These are phyloP conservation scores for Ceratobasidium papillatum DNA, from an alignment of 1,284 basidiomycete species.

Conservation along the genomic window DNA sequence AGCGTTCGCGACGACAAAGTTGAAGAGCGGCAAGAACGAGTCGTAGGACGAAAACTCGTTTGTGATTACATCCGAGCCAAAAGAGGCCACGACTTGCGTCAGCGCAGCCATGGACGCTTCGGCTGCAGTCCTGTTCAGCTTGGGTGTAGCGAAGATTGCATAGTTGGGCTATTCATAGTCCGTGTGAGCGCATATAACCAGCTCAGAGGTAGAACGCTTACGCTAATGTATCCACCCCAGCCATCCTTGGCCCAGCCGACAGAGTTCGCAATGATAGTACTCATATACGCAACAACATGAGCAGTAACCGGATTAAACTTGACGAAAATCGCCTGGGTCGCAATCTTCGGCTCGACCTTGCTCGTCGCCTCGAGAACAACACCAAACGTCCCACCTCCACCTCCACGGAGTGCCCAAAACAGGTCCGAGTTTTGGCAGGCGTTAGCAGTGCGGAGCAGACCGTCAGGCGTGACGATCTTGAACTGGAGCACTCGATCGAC, in stretches of 20 bases:
- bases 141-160: slow-evolving; percentile 37
- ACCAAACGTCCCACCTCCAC: slow-evolving; percentile 43
- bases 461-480: slow-evolving; percentile 42
- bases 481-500: slow-evolving; percentile 42
- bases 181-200: slow-evolving; percentile 12
- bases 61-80: slow-evolving; percentile 32
- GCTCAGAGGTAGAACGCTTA: background rate
- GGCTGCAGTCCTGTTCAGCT: slow-evolving; percentile 32
- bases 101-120: slow-evolving; percentile 32
- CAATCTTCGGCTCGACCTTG: slow-evolving; percentile 37
- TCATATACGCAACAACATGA: slow-evolving; percentile 31
- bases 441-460: slow-evolving; percentile 51
- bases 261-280: slow-evolving; percentile 25
- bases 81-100: slow-evolving; percentile 28
- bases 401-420: slow-evolving; percentile 60
- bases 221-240: slow-evolving; percentile 42
- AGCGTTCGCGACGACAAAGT: slow-evolving; percentile 35
- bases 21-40: slow-evolving; percentile 31
- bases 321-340: slow-evolving; percentile 36
- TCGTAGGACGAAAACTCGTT: slow-evolving; percentile 39
- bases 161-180: slow-evolving; percentile 19
- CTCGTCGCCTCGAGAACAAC: slow-evolving; percentile 40
- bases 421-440: slow-evolving; percentile 55
- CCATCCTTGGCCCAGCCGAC: slow-evolving; percentile 40
- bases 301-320: slow-evolving; percentile 38